Base-by-base conservation (phyloP, 2,329 filamentous ascomycete genomes). In the Didymella pomorum region DNA sequence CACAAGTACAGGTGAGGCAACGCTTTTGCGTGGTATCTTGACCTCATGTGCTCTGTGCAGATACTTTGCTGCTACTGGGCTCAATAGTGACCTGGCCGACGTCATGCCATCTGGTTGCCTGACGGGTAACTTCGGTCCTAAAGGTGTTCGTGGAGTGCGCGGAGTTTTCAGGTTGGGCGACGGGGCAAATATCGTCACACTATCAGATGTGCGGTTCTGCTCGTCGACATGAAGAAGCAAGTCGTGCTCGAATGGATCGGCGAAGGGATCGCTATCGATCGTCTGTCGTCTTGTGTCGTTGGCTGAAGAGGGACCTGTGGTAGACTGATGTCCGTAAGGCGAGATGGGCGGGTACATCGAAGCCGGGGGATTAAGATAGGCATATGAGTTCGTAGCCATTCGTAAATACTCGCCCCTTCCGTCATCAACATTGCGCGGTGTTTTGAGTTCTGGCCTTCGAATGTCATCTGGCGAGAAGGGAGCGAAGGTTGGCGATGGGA, bases 241-340 rank as follows among this genome's bases (percentile, higher is more conserved):
- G 37, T 73, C 72, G 35, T 71, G 66, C 44, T 74, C 71, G 46
- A 71, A 70, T 2, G 67, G 61, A n/a, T 70, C 68, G 14, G 59
- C 49, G 37, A 67, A 70, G 1, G 68, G 65, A 21, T 70, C 64
- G 23, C 60, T 66, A 47, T 60, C 52, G 10, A 47, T 14, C 2
- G 63, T 49, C 14, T 67, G 59, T 6, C 50, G 50, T 18, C 56
- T 54, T 11, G 33, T 42, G 26, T 45, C 26, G 21, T 50, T 42
- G 20, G 31, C 20, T 11, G 25, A 6, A 14, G 63, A 57, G 39
- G 58, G 39, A 3, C 47, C 61, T 20, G 48, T 47, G 35, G 50
- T 53, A 3, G 56, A 21, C n/a, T 46, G 29, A 20, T 46, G 52
- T 48, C 45, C 64, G 23, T 72, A 69, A 8, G 67, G 68, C 16